phyloP scores from a whole-genome alignment of 106 monocot species.

The Posidonia australis region DNA sequence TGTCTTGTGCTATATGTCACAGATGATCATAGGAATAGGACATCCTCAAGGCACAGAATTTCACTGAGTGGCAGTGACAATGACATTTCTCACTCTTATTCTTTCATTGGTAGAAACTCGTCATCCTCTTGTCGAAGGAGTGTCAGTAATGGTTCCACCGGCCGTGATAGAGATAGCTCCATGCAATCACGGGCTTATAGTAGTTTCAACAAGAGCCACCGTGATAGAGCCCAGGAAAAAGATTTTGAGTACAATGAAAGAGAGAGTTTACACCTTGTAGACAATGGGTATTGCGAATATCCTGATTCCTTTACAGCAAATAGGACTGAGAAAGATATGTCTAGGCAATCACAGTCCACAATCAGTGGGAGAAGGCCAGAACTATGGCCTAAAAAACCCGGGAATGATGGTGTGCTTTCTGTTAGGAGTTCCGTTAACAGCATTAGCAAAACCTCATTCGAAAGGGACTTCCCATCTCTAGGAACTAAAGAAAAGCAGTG shows the following conservation, averaged over 20 bases:
- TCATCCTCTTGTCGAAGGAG: background rate
- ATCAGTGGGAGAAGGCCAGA: slow-evolving; percentile 26
- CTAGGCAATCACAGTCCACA: slow-evolving; percentile 41
- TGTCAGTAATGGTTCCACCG: background rate
- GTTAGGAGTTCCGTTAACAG: slow-evolving; percentile 5
- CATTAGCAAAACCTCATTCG: slow-evolving; percentile 40
- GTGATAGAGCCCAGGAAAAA: slow-evolving; percentile 40
- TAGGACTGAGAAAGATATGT: slow-evolving; percentile 33
- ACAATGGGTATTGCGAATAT: slow-evolving; percentile 32
- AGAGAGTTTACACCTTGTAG: slow-evolving; percentile 26
- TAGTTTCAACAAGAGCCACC: slow-evolving; percentile 13
- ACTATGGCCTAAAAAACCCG: slow-evolving; percentile 27
- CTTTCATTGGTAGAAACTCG: background rate
- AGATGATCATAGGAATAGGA: background rate
- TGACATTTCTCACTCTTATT: background rate
- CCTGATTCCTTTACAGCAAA: slow-evolving; percentile 11
- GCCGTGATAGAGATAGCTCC: slow-evolving; percentile 3
- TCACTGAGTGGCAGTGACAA: background rate
- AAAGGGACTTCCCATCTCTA: slow-evolving; percentile 76
- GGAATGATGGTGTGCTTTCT: slow-evolving; percentile 24
- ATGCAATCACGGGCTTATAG: slow-evolving; percentile 6
- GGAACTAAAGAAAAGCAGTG: slow-evolving; percentile 44
- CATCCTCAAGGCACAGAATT: background rate
- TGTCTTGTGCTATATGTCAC: background rate
- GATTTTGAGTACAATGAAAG: slow-evolving; percentile 35